A percentile compares a stretch with the other conserved stretches of the same genome.
phyloP scores from a whole-genome alignment of 1,139 yeast species.

The Suhomyces wounanorum region DNA sequence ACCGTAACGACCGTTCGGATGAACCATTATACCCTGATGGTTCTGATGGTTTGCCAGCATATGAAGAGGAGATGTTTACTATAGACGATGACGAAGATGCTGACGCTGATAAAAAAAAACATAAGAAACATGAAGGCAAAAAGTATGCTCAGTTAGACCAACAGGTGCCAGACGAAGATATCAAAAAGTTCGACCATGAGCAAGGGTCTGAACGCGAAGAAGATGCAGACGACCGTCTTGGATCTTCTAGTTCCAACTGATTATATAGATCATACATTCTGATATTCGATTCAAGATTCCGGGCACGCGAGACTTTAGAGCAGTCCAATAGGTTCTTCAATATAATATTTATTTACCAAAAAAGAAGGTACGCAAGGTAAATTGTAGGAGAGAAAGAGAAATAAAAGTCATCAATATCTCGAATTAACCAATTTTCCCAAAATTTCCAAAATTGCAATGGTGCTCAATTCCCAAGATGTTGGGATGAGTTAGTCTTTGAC shows the following conservation, averaged over 20 bases:
- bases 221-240: constrained; percentile 10
- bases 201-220: constrained; percentile 1
- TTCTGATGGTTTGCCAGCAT: constrained; percentile 31
- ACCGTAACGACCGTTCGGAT: constrained; percentile 5
- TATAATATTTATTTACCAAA: neutral
- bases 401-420: too few species aligned
- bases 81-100: constrained; percentile 44
- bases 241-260: constrained; percentile 5
- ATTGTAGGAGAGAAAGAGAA: too few species aligned
- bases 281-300: neutral
- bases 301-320: neutral
- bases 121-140: constrained; percentile 6
- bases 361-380: too few species aligned
- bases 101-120: constrained; percentile 12
- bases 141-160: constrained; percentile 7
- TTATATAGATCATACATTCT: neutral
- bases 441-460: too few species aligned
- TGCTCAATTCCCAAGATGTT: too few species aligned
- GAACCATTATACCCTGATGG: constrained; percentile 15
- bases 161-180: constrained; percentile 9
- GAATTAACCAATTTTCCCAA: too few species aligned
- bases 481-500: too few species aligned
- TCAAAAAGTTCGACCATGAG: constrained; percentile 5
- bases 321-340: neutral
- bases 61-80: constrained; percentile 46